Evolutionary conservation across 768 basidiomycete genomes (phyloP), one percentile per base, ranked within the genome.

Genomic region (Asterophora lycoperdoides): DNA sequence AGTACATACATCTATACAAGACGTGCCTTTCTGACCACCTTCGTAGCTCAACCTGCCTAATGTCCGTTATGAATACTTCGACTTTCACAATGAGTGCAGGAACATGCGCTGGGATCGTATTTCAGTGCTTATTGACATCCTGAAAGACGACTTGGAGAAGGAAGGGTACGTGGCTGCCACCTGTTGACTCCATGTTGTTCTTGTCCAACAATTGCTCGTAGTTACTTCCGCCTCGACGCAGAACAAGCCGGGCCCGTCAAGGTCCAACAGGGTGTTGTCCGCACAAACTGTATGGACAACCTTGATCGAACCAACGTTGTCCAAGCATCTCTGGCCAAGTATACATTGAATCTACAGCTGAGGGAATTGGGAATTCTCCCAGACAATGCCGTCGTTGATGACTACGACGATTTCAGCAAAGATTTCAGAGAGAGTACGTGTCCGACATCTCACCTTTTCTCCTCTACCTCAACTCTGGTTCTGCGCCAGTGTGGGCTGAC

Each of bases 201-300:
- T 51, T 51, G 18, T 11, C n/a, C n/a, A 37, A 18, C 10, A 34
- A 32, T 29, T 3, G 5, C 36, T 26, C n/a, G 42, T 11, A 90
- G 93, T 9, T 93, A 89, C 66, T 97, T 93, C 72, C 82, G 85
- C 48, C 66, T 87, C 28, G 79, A 85, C 42, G 63, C 77, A 29
- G 62, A 67, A 10, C 65, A 70, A 19, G 50, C 68, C 4, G 68
- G 71, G 20, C 80, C 81, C 0, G 65, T 80, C 18, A 74, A 70
- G 49, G 66, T 76, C 30, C 96, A 99, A 61, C 73, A 62, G 17
- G 93, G 93, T 15, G 76, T 81, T 40, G 81, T 96, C 36, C 80
- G 96, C 38, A 94, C 93, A 7, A 99, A 98, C 64, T 98, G 96
- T 68, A 96, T 96, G 96, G 95, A 97, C 65, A 88, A 85, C 59